Evolutionary conservation across 2,329 filamentous ascomycete genomes (phyloP).

Genomic region (Coleophoma crateriformis): DNA sequence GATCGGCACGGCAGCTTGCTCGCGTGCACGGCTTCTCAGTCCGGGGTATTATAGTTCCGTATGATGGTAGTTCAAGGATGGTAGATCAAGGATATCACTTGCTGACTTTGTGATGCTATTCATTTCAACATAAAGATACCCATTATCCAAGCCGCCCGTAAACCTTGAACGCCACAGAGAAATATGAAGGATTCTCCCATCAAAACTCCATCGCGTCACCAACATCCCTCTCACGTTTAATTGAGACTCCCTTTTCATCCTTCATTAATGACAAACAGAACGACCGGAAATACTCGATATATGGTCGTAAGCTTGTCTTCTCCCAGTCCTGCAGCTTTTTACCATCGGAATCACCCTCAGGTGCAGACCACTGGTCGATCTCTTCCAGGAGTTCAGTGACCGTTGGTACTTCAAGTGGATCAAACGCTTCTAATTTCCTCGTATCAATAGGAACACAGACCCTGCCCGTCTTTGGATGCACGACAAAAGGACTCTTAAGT

Average conservation of each 20-base stretch:
- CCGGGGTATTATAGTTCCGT: too few species aligned
- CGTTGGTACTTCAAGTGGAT: constrained; percentile 84
- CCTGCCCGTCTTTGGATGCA: constrained; percentile 88
- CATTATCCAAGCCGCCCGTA: too few species aligned
- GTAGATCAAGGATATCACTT: too few species aligned
- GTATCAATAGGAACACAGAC: constrained; percentile 95
- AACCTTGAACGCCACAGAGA: background rate
- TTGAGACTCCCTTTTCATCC: constrained; percentile 56
- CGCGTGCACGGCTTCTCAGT: too few species aligned
- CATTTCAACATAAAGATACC: too few species aligned
- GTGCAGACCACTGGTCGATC: constrained; percentile 73
- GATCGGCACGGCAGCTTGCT: too few species aligned
- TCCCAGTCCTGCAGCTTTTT: constrained; percentile 78
- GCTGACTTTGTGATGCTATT: too few species aligned
- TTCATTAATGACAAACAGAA: constrained; percentile 77
- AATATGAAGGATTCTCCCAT: constrained; percentile 9
- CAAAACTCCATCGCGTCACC: constrained; percentile 61
- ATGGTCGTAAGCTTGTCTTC: constrained; percentile 91
- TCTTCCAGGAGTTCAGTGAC: constrained; percentile 76
- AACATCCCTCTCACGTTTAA: constrained; percentile 45
- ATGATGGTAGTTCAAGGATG: too few species aligned
- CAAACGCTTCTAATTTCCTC: constrained; percentile 68
- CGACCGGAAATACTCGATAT: constrained; percentile 80
- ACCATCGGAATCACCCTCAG: constrained; percentile 33
- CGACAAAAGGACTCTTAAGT: constrained; percentile 93